phyloP scores from a whole-genome alignment of 2,329 filamentous ascomycete genomes.

The Cryphonectria nitschkei region DNA sequence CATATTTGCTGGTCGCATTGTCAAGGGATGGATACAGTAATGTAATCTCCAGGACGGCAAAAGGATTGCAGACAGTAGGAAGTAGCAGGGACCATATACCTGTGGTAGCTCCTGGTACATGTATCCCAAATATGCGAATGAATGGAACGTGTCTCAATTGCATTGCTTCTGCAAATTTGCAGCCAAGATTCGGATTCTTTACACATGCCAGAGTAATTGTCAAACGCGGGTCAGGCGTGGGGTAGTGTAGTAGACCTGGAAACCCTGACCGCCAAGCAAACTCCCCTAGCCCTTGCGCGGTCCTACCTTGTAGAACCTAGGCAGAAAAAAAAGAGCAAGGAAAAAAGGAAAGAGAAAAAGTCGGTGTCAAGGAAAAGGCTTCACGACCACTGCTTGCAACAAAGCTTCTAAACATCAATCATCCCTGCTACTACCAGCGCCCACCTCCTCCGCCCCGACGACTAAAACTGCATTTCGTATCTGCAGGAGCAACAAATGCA shows the following conservation, averaged over 20 bases:
- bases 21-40: not conserved
- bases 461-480: slow-evolving; percentile 13
- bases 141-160: not conserved
- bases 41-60: not conserved
- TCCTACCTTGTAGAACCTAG: not conserved
- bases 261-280: not conserved
- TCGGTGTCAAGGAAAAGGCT: not conserved
- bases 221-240: slow-evolving; percentile 4
- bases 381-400: not conserved
- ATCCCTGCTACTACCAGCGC: slow-evolving; percentile 8
- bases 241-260: slow-evolving; percentile 3
- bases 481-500: slow-evolving; percentile 6
- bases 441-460: slow-evolving; percentile 3
- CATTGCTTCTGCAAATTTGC: slow-evolving; percentile 5
- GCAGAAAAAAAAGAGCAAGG: not conserved
- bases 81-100: not conserved
- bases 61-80: not conserved
- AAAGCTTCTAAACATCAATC: slow-evolving; percentile 12
- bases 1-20: not conserved
- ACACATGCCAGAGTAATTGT: slow-evolving; percentile 12
- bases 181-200: not conserved
- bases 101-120: not conserved
- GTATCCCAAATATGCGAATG: not conserved
- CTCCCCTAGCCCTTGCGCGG: not conserved
- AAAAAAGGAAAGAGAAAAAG: not conserved